Evolutionary conservation across 2,329 filamentous ascomycete genomes (phyloP), one percentile per base, ranked within the genome.

Genomic region (Fusarium irregulare): DNA sequence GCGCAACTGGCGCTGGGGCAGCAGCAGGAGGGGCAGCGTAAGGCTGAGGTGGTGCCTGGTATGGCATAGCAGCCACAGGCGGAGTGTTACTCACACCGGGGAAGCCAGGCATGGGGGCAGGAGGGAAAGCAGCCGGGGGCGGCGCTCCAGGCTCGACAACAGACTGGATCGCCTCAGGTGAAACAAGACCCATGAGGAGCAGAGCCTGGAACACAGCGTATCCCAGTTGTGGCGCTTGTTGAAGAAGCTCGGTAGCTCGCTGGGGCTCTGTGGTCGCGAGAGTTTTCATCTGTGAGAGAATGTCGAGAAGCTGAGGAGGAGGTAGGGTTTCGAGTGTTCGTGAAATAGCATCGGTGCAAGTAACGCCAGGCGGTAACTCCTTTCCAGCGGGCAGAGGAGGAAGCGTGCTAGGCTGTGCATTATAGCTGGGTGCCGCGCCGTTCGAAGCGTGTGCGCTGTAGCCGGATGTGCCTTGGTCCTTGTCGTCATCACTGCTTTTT

Each of bases 191-290:
- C 88, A 98, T 96, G 40, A 98, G 88, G 4, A 98, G 88, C 12
- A 98, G 87, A 25, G 94, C 92, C 81, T 98, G 95, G 82, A 98
- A 98, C 71, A 98, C 92, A 61, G 96, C 96, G 76, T 97, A 98
- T 7, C 93, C 90, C 46, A 99, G 89, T 81, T 99, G 96, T 0
- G 96, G 96, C 3, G 94, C 94, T 82, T 95, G 92, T 67, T 91
- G 87, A 44, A 99, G 88, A 42, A 98, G 89, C 76, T 97, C 93
- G 1, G 91, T 94, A 6, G 94, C 94, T 77, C 93, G 92, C 21
- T 87, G 86, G 4, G 95, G 94, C 74, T 98, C 94, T 25, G 87
- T 88, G 53, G 89, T 88, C n/a, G 93, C 93, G 14, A 98, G 85
- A 5, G 90, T 88, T 82, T 98, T 98, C 93, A 98, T 97, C 79